Evolutionary conservation across 495 filamentous ascomycete species (phyloP).

Genomic region (Cercophora newfieldiana): DNA sequence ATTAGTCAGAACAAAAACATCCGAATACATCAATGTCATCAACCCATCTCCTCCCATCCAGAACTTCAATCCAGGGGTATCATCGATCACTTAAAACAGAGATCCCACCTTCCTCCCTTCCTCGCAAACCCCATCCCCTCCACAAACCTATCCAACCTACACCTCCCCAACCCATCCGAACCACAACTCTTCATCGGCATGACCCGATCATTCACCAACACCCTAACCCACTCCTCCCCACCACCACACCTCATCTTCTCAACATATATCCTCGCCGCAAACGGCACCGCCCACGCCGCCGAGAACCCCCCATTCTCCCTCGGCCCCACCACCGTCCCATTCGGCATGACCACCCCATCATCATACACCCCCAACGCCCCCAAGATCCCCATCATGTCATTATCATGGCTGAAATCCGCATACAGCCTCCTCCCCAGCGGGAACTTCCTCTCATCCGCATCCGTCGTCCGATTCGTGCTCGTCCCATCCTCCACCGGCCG

Average conservation of each 20-base stretch:
- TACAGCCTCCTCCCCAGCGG: slow-evolving; percentile 66
- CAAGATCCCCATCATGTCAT: slow-evolving; percentile 73
- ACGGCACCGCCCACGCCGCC: slow-evolving; percentile 75
- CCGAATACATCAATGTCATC: neutral
- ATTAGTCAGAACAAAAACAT: neutral
- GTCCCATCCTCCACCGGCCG: slow-evolving; percentile 68
- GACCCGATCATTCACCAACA: slow-evolving; percentile 81
- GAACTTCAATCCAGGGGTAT: neutral
- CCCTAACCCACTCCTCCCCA: slow-evolving; percentile 63
- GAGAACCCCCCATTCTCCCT: slow-evolving; percentile 56
- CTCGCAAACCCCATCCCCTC: slow-evolving; percentile 69
- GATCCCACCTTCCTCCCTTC: slow-evolving; percentile 67
- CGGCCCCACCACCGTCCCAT: slow-evolving; percentile 45
- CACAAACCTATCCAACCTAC: slow-evolving; percentile 64
- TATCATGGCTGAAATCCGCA: slow-evolving; percentile 88
- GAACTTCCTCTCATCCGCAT: slow-evolving; percentile 61
- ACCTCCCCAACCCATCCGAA: slow-evolving; percentile 66
- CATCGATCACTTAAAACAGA: slow-evolving; percentile 54
- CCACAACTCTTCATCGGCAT: slow-evolving; percentile 66
- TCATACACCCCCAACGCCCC: slow-evolving; percentile 75
- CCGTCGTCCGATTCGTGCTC: slow-evolving; percentile 70
- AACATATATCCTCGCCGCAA: slow-evolving; percentile 73
- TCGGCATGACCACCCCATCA: slow-evolving; percentile 53
- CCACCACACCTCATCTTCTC: slow-evolving; percentile 74
- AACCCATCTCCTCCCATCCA: neutral